These are phyloP conservation scores for Begonia masoniana DNA, from an alignment of 306 rosid genomes.

Conservation along the genomic window DNA sequence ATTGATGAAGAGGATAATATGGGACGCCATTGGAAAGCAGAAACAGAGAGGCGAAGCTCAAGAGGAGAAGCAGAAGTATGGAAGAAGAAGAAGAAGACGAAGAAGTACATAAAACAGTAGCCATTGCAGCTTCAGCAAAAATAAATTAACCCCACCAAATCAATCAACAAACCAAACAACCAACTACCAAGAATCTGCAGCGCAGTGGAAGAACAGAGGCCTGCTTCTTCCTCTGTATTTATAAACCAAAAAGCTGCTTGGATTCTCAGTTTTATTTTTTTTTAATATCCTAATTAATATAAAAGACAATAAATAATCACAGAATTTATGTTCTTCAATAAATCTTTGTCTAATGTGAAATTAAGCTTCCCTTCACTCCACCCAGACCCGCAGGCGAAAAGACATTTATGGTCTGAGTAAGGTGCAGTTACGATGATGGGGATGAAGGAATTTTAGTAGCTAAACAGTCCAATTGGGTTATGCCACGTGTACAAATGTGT, in stretches of 20 bases:
- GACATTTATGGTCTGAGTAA: too few species aligned
- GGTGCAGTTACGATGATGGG: neutral
- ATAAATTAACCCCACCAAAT: slow-evolving; percentile 2
- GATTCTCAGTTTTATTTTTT: slow-evolving; percentile 16
- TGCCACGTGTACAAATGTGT: neutral
- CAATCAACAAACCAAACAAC: neutral
- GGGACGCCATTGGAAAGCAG: slow-evolving; percentile 30
- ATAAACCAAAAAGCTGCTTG: slow-evolving; percentile 36
- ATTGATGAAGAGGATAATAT: neutral
- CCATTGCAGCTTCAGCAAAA: neutral
- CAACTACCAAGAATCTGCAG: neutral
- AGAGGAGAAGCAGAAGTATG: slow-evolving; percentile 12
- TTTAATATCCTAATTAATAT: slow-evolving; percentile 18
- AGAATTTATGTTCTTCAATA: slow-evolving; percentile 14
- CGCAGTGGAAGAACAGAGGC: slow-evolving; percentile 9
- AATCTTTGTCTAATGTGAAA: slow-evolving; percentile 10
- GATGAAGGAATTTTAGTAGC: neutral
- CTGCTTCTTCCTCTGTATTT: slow-evolving; percentile 14
- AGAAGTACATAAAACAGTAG: slow-evolving; percentile 6
- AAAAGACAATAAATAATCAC: too few species aligned
- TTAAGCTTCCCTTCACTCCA: neutral
- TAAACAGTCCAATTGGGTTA: neutral
- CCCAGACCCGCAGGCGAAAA: neutral
- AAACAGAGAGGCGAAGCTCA: slow-evolving; percentile 16
- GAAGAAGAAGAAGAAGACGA: slow-evolving; percentile 4